phyloP scores from a whole-genome alignment of 2,329 filamentous ascomycete species.

The Alternaria infectoria region DNA sequence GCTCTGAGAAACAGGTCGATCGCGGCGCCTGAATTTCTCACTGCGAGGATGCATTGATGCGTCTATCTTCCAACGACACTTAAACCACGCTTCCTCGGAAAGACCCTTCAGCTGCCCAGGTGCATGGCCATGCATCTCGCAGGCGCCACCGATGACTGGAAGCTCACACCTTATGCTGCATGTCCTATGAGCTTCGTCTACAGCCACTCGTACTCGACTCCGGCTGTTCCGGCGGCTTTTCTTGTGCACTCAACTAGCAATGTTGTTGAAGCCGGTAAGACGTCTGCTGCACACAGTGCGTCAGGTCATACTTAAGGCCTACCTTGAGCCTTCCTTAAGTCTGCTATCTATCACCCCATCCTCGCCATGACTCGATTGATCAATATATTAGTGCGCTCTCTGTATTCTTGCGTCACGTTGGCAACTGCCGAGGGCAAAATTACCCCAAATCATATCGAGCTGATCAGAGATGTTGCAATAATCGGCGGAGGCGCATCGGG shows the following conservation, averaged over 20 bases:
- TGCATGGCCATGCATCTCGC: neutral
- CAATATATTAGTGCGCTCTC: neutral
- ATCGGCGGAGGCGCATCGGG: slow-evolving; percentile 55
- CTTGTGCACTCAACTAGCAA: neutral
- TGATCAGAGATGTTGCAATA: slow-evolving; percentile 42
- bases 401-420: neutral
- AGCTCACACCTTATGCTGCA: neutral
- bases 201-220: neutral
- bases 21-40: neutral
- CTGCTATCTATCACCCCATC: neutral
- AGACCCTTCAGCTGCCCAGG: neutral
- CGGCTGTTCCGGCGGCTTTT: neutral
- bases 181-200: neutral
- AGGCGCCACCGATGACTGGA: neutral
- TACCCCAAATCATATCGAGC: neutral
- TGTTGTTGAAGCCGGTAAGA: neutral
- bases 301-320: neutral
- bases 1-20: neutral
- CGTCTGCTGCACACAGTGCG: neutral
- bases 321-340: neutral
- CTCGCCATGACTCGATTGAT: neutral
- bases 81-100: neutral
- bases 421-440: neutral
- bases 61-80: neutral
- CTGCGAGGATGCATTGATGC: neutral